phyloP scores from a whole-genome alignment of 805 yeast genomes.

The Kuraishia borneana region DNA sequence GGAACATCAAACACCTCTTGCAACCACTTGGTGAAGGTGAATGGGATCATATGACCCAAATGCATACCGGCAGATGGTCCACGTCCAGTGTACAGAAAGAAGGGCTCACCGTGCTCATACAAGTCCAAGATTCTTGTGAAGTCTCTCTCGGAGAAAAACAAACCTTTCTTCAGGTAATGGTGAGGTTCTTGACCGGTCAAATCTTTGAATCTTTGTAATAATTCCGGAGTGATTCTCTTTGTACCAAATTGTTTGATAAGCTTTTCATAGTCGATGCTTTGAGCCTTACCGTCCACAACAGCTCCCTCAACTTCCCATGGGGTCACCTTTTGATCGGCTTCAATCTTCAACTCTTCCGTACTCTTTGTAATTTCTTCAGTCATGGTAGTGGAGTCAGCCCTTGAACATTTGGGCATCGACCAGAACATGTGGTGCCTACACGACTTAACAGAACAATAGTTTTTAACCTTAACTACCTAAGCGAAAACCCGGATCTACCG shows the following conservation, averaged over 20 bases:
- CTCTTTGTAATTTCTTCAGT: constrained; percentile 10
- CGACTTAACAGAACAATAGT: neutral
- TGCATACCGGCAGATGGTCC: constrained; percentile 97
- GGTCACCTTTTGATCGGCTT: constrained; percentile 52
- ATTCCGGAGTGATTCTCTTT: constrained; percentile 52
- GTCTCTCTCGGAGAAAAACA: constrained; percentile 88
- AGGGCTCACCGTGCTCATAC: constrained; percentile 91
- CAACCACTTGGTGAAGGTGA: constrained; percentile 92
- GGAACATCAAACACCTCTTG: constrained; percentile 98
- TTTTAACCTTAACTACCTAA: neutral
- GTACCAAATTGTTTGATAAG: constrained; percentile 86
- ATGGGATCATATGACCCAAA: constrained; percentile 94
- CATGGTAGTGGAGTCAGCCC: constrained; percentile 1
- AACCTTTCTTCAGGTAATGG: constrained; percentile 79
- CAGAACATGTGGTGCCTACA: neutral
- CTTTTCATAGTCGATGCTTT: constrained; percentile 86
- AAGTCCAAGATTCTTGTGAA: constrained; percentile 67
- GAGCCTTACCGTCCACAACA: constrained; percentile 87
- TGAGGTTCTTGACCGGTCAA: constrained; percentile 92
- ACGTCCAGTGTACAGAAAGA: constrained; percentile 92
- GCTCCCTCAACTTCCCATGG: constrained; percentile 99
- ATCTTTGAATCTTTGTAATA: constrained; percentile 59
- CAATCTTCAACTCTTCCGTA: constrained; percentile 9
- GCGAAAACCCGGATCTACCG: neutral
- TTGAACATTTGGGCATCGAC: neutral